phyloP scores from a whole-genome alignment of 2,329 filamentous ascomycete genomes.

The Monilinia fructicola region DNA sequence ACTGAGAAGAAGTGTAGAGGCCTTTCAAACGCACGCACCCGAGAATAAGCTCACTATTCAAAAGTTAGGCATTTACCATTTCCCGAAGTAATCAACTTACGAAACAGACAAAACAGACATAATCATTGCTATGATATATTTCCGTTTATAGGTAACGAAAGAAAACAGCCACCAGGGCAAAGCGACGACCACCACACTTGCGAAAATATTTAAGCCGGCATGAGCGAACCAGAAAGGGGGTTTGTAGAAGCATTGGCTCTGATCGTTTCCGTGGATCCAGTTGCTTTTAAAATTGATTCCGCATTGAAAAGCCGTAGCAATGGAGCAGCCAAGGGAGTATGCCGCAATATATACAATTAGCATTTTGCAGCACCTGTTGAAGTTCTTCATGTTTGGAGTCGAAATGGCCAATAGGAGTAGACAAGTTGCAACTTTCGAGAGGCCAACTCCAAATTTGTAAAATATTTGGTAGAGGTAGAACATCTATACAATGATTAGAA shows the following conservation, averaged over 20 bases:
- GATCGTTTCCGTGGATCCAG: constrained; percentile 21
- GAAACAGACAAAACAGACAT: constrained; percentile 24
- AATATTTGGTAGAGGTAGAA: constrained; percentile 29
- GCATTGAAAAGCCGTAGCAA: constrained; percentile 29
- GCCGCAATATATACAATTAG: constrained; percentile 26
- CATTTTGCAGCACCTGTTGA: constrained; percentile 23
- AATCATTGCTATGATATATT: constrained; percentile 22
- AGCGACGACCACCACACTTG: constrained; percentile 20
- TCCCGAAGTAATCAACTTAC: constrained; percentile 3
- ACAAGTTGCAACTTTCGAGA: constrained; percentile 28
- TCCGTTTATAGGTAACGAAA: constrained; percentile 25
- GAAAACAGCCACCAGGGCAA: constrained; percentile 26
- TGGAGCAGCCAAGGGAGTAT: constrained; percentile 19
- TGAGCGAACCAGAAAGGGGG: constrained; percentile 28
- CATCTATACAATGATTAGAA: constrained; percentile 25
- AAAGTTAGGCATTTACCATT: neutral
- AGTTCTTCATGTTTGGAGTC: constrained; percentile 24
- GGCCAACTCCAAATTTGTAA: constrained; percentile 26
- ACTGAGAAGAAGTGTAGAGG: constrained; percentile 7
- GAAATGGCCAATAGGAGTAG: constrained; percentile 27
- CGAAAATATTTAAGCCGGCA: constrained; percentile 25
- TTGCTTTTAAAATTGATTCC: constrained; percentile 25
- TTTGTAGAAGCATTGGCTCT: constrained; percentile 27
- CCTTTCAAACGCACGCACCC: constrained; percentile 12
- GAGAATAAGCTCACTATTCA: constrained; percentile 4